Conservation (phyloP, 768 basidiomycete genomes). For the Hygrophorus russula region DNA sequence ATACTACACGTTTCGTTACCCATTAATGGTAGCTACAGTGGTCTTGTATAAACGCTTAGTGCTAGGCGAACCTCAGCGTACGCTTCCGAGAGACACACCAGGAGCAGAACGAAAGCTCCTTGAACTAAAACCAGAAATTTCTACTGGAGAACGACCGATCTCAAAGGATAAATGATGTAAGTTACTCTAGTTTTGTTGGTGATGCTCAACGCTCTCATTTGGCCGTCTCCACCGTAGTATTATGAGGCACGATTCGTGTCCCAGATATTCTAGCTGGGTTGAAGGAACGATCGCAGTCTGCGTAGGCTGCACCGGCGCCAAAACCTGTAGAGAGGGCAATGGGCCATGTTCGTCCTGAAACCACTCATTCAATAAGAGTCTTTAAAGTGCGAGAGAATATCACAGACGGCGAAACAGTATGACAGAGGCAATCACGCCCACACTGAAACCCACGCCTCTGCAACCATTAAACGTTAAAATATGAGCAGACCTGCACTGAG, state of each 20-base stretch:
- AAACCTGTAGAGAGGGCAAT: constrained; percentile 81
- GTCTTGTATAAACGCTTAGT: constrained; percentile 58
- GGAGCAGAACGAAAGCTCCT: constrained; percentile 5
- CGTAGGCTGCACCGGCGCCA: constrained; percentile 78
- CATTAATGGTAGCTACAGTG: constrained; percentile 24
- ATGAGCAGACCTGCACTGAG: neutral
- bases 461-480: constrained; percentile 7
- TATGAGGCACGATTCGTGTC: constrained; percentile 52
- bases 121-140: constrained; percentile 1
- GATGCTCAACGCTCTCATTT: constrained; percentile 7
- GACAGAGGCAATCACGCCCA: constrained; percentile 81
- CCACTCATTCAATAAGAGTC: neutral
- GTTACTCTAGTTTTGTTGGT: constrained; percentile 7
- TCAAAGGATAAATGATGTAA: constrained; percentile 7
- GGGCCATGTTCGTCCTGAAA: constrained; percentile 83
- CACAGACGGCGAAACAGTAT: constrained; percentile 84
- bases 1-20: constrained; percentile 1
- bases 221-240: constrained; percentile 13
- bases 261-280: constrained; percentile 85
- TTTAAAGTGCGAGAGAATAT: neutral
- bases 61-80: constrained; percentile 15
- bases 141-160: constrained; percentile 2
- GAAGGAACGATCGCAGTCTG: constrained; percentile 90
- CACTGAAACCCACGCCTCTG: constrained; percentile 84
- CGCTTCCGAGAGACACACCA: constrained; percentile 12